Evolutionary conservation across 805 yeast genomes (phyloP), one percentile per base, ranked within the genome.

Genomic region (Pichia californica): DNA sequence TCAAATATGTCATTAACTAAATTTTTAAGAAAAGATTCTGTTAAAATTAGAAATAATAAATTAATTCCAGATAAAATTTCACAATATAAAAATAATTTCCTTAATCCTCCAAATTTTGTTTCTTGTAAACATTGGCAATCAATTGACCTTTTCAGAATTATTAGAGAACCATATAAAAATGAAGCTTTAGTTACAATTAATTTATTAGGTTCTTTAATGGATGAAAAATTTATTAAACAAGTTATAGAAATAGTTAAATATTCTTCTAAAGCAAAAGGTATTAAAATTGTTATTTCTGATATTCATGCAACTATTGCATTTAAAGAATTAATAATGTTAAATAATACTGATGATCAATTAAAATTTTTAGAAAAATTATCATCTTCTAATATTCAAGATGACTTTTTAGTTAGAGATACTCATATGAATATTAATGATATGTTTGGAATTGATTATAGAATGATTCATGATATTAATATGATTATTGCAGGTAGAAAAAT

Each of bases 201-300:
- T 61, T 50, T 83, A 10, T 67, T 79, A 41, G 93, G 86, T 30
- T 76, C 80, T 52, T 71, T 81, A 44, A 61, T 66, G 23, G 53
- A 67, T 2, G 26, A 50, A 2, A 36, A 54, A 5, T 63, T 73
- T 7, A 51, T 72, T 25, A 47, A 61, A 5, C 86, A 82, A 55
- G 53, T 83, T 9, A 40, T 59, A 18, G 64, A 64, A 27, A 47
- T 71, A 0, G 49, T 72, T 28, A 49, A 59, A 31, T 55, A 44
- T 36, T 32, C 40, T 9, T 15, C 33, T 18, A 13, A 11, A 5
- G 36, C 45, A 2, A 30, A 38, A 1, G 49, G 38, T 48, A 44
- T 49, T 30, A 53, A 42, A 49, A 40, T 59, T 8, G 49, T 53
- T 40, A 27, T 61, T 6, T 36, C 50, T 31, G 58, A 56, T 35